phyloP scores from a whole-genome alignment of 2,329 filamentous ascomycete species.

The Phaeomoniella chlamydospora region DNA sequence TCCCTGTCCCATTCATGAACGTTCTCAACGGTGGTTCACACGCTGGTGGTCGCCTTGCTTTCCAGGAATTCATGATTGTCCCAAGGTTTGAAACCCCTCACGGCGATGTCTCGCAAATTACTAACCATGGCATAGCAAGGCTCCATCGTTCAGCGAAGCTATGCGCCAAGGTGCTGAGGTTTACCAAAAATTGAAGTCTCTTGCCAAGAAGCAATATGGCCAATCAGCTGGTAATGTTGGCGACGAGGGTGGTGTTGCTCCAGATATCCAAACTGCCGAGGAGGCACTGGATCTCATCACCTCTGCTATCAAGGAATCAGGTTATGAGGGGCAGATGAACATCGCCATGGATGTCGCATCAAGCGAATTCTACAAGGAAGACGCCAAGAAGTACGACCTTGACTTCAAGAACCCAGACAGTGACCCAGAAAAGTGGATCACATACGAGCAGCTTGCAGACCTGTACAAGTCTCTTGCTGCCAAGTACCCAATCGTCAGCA shows the following conservation, averaged over 20 bases:
- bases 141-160: constrained; percentile 85
- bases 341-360: constrained; percentile 99
- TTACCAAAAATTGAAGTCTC: constrained; percentile 92
- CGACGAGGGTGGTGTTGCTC: constrained; percentile 98
- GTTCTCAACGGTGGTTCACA: constrained; percentile 90
- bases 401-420: constrained; percentile 99
- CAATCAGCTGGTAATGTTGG: constrained; percentile 98
- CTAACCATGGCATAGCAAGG: constrained; percentile 37
- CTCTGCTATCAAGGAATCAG: constrained; percentile 83
- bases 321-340: constrained; percentile 90
- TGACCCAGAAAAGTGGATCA: constrained; percentile 94
- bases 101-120: neutral
- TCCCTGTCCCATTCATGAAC: constrained; percentile 87
- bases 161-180: constrained; percentile 94
- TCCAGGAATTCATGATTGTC: constrained; percentile 96
- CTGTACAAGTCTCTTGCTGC: constrained; percentile 74
- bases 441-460: constrained; percentile 89
- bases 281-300: constrained; percentile 96
- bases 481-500: constrained; percentile 98
- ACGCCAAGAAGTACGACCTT: constrained; percentile 98
- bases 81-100: constrained; percentile 43
- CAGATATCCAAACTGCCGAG: constrained; percentile 92
- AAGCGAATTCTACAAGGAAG: constrained; percentile 97
- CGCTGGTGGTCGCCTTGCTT: constrained; percentile 87
- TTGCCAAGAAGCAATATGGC: constrained; percentile 99